These are phyloP conservation scores for Nigrospora oryzae DNA, from an alignment of 2,329 filamentous ascomycete genomes.

Conservation along the genomic window DNA sequence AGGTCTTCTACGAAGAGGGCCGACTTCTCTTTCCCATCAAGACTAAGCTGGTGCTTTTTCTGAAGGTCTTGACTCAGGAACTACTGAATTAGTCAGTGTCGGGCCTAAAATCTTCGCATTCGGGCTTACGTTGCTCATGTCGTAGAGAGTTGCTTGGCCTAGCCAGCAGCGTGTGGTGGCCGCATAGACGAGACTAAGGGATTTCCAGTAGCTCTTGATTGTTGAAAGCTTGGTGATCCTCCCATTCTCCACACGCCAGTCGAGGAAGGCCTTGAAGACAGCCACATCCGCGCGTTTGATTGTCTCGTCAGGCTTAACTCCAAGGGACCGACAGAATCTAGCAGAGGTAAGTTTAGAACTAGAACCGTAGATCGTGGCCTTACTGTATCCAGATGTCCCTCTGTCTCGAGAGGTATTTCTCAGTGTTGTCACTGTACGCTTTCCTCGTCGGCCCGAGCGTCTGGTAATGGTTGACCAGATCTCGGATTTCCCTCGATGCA, in stretches of 20 bases:
- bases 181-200: slow-evolving; percentile 12
- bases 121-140: slow-evolving; percentile 10
- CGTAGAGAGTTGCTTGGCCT: slow-evolving; percentile 8
- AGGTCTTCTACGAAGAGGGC: slow-evolving; percentile 13
- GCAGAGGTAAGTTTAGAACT: no score
- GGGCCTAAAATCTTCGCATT: not conserved
- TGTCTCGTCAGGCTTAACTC: no score
- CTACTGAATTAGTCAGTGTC: slow-evolving; percentile 8
- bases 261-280: slow-evolving; percentile 13
- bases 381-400: no score
- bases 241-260: slow-evolving; percentile 10
- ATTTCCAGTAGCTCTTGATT: slow-evolving; percentile 10
- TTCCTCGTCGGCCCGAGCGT: no score
- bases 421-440: no score
- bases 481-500: no score
- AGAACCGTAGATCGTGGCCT: no score
- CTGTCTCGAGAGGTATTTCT: no score
- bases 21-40: slow-evolving; percentile 13
- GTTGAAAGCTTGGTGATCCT: slow-evolving; percentile 11
- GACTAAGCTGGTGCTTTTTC: slow-evolving; percentile 8
- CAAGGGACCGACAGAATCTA: no score
- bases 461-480: no score
- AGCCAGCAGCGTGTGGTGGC: slow-evolving; percentile 6
- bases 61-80: slow-evolving; percentile 8
- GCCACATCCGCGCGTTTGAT: slow-evolving; percentile 2